phyloP scores from a whole-genome alignment of 352 stramenopile genomes.

The Aphanomyces cochlioides region DNA sequence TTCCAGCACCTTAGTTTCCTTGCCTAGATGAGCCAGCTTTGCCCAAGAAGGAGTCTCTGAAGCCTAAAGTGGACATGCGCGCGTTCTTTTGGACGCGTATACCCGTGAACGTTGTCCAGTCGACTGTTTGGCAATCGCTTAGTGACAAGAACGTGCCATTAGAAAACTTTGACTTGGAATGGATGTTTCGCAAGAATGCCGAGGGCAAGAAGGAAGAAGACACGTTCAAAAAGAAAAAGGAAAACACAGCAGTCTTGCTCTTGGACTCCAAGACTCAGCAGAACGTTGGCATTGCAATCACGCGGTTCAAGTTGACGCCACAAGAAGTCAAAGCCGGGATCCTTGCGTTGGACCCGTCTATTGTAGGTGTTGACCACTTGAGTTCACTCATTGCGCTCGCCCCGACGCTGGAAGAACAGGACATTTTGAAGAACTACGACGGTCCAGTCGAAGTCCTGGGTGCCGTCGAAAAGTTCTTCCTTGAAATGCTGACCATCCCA shows the following conservation, averaged over 20 bases:
- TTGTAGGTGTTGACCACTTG: constrained; percentile 75
- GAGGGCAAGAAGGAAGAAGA: constrained; percentile 67
- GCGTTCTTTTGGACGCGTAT: constrained; percentile 87
- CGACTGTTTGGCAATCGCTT: constrained; percentile 83
- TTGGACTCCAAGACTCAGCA: constrained; percentile 96
- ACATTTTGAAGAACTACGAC: constrained; percentile 89
- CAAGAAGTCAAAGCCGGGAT: constrained; percentile 83
- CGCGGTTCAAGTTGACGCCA: constrained; percentile 91
- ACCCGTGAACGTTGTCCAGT: constrained; percentile 81
- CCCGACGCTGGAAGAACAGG: constrained; percentile 85
- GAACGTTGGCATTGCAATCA: constrained; percentile 97
- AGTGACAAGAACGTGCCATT: constrained; percentile 62
- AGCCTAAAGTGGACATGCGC: constrained; percentile 83
- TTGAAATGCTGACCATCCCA: constrained; percentile 80
- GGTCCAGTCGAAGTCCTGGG: constrained; percentile 80
- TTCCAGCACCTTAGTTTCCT: no score
- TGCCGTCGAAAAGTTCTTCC: constrained; percentile 86
- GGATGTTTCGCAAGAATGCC: constrained; percentile 85
- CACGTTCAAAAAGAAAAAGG: constrained; percentile 33
- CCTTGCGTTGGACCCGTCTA: constrained; percentile 67
- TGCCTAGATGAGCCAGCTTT: constrained; percentile 52
- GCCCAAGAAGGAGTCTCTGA: constrained; percentile 83
- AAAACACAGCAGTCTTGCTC: constrained; percentile 64
- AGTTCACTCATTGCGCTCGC: constrained; percentile 87
- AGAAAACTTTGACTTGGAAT: constrained; percentile 81